Evolutionary conservation across 2,329 filamentous ascomycete genomes (phyloP).

Genomic region (Pseudomassariella vexata): DNA sequence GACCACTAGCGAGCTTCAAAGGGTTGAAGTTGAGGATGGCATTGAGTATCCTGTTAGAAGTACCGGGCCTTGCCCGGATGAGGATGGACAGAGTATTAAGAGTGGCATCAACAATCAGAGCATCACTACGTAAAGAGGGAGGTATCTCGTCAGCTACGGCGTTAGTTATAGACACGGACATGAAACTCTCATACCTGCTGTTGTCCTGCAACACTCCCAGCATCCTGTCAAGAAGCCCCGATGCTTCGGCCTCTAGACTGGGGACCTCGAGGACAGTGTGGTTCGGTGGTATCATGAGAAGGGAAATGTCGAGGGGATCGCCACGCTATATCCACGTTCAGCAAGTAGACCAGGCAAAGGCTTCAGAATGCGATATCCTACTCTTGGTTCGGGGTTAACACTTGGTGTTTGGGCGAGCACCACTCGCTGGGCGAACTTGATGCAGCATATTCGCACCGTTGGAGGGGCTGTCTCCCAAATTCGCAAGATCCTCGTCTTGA

Average conservation of each 20-base stretch:
- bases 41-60: constrained; percentile 79
- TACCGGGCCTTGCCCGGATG: constrained; percentile 73
- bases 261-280: constrained; percentile 75
- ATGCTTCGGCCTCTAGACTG: constrained; percentile 87
- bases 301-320: constrained; percentile 66
- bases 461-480: constrained; percentile 78
- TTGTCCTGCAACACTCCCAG: constrained; percentile 81
- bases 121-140: constrained; percentile 63
- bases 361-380: constrained; percentile 38
- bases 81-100: constrained; percentile 82
- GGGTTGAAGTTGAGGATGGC: constrained; percentile 90
- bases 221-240: constrained; percentile 83
- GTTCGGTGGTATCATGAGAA: constrained; percentile 77
- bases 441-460: constrained; percentile 83
- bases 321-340: constrained; percentile 31
- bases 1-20: constrained; percentile 69
- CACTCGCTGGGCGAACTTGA: constrained; percentile 94
- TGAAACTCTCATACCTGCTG: constrained; percentile 55
- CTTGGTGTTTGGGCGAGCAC: constrained; percentile 89
- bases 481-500: constrained; percentile 83
- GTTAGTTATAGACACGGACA: too few relatives aligned
- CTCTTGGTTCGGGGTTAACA: constrained; percentile 72
- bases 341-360: constrained; percentile 9
- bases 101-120: constrained; percentile 82
- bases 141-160: too few relatives aligned